Conservation (phyloP, 2,329 filamentous ascomycete species). For the Venturia nashicola region DNA sequence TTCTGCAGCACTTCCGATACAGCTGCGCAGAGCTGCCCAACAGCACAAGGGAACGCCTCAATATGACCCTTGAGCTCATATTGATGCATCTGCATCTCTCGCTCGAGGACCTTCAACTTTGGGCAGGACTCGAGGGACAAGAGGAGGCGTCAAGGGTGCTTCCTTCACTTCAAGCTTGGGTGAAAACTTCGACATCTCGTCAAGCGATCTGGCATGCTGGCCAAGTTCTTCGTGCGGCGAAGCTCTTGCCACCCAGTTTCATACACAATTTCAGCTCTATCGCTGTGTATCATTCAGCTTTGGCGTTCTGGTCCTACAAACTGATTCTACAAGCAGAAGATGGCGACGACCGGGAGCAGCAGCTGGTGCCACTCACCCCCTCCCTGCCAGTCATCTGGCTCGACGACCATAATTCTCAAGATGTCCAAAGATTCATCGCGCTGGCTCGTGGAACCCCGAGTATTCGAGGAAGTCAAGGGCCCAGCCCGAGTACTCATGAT, state of each 20-base stretch:
- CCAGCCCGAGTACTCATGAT: conserved; percentile 33
- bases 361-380: conserved; percentile 15
- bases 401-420: conserved; percentile 42
- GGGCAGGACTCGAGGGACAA: conserved; percentile 55
- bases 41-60: conserved; percentile 23
- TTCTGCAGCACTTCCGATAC: conserved; percentile 40
- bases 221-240: conserved; percentile 51
- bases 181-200: conserved; percentile 40
- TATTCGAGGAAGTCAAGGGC: conserved; percentile 28
- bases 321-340: conserved; percentile 30
- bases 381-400: conserved; percentile 33
- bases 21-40: conserved; percentile 27
- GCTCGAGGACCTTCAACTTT: conserved; percentile 53
- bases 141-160: conserved; percentile 51
- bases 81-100: conserved; percentile 53
- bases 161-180: conserved; percentile 47
- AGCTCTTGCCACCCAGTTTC: conserved; percentile 38
- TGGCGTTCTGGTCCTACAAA: conserved; percentile 59
- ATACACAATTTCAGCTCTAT: conserved; percentile 57
- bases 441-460: conserved; percentile 43
- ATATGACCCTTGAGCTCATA: conserved; percentile 37
- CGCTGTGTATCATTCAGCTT: conserved; percentile 53
- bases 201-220: conserved; percentile 56
- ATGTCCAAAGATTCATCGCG: conserved; percentile 44
- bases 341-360: conserved; percentile 25